Evolutionary conservation across 2,329 filamentous ascomycete genomes (phyloP).

Genomic region (Calonectria fujianensis): DNA sequence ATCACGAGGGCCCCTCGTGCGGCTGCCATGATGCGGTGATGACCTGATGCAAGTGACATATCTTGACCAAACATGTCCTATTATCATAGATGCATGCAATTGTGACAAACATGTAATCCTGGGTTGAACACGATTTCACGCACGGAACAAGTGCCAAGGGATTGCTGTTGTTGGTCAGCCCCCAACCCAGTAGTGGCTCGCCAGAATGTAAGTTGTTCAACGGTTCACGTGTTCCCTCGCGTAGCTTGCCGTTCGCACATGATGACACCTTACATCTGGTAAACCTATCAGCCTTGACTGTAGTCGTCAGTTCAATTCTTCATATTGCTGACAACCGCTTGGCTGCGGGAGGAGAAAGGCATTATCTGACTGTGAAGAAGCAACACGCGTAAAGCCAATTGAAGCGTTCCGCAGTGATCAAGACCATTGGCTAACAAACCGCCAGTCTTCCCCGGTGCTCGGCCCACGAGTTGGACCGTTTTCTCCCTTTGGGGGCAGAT

Average conservation of each 20-base stretch:
- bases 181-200: not conserved
- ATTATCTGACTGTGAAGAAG: slow-evolving; percentile 50
- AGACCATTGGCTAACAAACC: slow-evolving; percentile 43
- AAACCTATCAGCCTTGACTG: slow-evolving; percentile 61
- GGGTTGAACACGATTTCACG: not conserved
- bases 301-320: slow-evolving; percentile 50
- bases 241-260: slow-evolving; percentile 40
- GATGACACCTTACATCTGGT: slow-evolving; percentile 66
- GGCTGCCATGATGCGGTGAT: slow-evolving; percentile 81
- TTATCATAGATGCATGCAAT: slow-evolving; percentile 5
- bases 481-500: not conserved
- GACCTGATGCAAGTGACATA: slow-evolving; percentile 80
- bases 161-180: too few relatives aligned
- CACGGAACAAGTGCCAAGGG: not conserved
- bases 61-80: slow-evolving; percentile 28
- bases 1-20: slow-evolving; percentile 79
- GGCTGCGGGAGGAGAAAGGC: slow-evolving; percentile 53
- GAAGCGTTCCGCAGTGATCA: not conserved
- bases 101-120: slow-evolving; percentile 28
- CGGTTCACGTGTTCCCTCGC: slow-evolving; percentile 8
- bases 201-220: slow-evolving; percentile 45
- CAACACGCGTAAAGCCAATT: slow-evolving; percentile 15
- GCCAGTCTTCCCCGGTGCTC: slow-evolving; percentile 20
- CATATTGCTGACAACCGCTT: slow-evolving; percentile 51
- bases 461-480: not conserved